A percentile compares a stretch with the other conserved stretches of the same genome.
Conservation (phyloP, 2,329 filamentous ascomycete genomes). For the Ophiostoma quercus region DNA sequence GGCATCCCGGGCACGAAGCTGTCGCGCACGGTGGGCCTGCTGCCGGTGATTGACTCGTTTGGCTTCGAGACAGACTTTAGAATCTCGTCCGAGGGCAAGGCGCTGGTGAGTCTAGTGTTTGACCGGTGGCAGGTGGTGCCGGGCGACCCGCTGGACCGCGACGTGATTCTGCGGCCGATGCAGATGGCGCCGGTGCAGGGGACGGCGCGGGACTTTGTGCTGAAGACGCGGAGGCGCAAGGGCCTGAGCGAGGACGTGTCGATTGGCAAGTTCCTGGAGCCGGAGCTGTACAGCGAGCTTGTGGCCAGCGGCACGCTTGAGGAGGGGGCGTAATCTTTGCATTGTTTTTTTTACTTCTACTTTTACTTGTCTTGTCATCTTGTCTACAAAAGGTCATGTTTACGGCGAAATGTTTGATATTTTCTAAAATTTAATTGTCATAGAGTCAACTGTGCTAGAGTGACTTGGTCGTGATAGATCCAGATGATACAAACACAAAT, state of each 20-base stretch:
- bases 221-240: conserved; percentile 92
- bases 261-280: conserved; percentile 93
- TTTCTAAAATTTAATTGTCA: background rate
- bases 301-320: conserved; percentile 86
- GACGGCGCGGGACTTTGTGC: conserved; percentile 89
- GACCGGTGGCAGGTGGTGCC: conserved; percentile 95
- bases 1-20: conserved; percentile 91
- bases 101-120: conserved; percentile 86
- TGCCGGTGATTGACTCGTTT: conserved; percentile 95
- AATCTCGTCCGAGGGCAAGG: conserved; percentile 91
- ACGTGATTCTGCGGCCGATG: conserved; percentile 73
- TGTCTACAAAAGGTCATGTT: background rate
- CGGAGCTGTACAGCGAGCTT: conserved; percentile 81
- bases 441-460: background rate
- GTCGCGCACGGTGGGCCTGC: conserved; percentile 82
- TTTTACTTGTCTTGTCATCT: background rate
- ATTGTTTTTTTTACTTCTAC: background rate
- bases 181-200: conserved; percentile 85
- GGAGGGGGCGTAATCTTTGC: conserved; percentile 32
- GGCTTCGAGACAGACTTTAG: conserved; percentile 96
- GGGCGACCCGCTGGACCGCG: conserved; percentile 86
- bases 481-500: background rate
- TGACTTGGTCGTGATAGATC: too few species aligned
- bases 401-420: background rate
- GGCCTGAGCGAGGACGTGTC: conserved; percentile 92